A percentile compares a stretch with the other conserved stretches of the same genome.
These are phyloP conservation scores for Halophytophthora polymorphica DNA, from an alignment of 352 stramenopile species.

Conservation along the genomic window DNA sequence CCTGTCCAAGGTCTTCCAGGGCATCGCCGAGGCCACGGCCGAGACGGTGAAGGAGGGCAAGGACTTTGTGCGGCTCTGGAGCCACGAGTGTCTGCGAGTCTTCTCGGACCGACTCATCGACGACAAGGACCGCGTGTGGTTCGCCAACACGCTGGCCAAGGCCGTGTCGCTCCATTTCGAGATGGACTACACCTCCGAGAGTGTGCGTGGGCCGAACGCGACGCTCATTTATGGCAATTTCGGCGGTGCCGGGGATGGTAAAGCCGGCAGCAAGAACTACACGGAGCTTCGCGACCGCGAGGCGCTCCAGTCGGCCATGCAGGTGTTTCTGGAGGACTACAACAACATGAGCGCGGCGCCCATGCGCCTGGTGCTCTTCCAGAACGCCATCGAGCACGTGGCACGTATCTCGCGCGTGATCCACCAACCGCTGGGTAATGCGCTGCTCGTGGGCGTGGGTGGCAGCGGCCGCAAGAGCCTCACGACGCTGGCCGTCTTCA, in stretches of 20 bases:
- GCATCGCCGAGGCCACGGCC: conserved; percentile 79
- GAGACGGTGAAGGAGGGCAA: conserved; percentile 83
- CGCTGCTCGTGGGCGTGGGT: conserved; percentile 91
- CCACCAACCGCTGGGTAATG: conserved; percentile 92
- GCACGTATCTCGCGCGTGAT: conserved; percentile 91
- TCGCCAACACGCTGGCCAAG: conserved; percentile 58
- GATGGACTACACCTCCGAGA: conserved; percentile 59
- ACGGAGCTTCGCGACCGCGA: conserved; percentile 84
- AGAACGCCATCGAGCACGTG: conserved; percentile 94
- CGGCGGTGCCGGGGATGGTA: conserved; percentile 49
- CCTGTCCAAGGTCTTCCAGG: conserved; percentile 92
- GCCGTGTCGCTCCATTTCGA: conserved; percentile 82
- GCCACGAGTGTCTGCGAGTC: conserved; percentile 89
- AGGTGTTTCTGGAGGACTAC: conserved; percentile 93
- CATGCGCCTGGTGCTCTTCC: conserved; percentile 94
- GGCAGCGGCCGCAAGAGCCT: conserved; percentile 91
- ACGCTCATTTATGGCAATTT: conserved; percentile 91
- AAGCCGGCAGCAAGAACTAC: conserved; percentile 75
- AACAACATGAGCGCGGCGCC: conserved; percentile 93
- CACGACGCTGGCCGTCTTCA: conserved; percentile 91
- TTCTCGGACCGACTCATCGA: conserved; percentile 92
- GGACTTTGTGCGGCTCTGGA: conserved; percentile 88
- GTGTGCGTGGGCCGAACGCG: conserved; percentile 53
- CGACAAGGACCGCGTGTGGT: conserved; percentile 86
- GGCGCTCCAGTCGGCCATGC: conserved; percentile 82